Evolutionary conservation across 2,329 filamentous ascomycete species (phyloP).

Genomic region (Fusarium sp.): DNA sequence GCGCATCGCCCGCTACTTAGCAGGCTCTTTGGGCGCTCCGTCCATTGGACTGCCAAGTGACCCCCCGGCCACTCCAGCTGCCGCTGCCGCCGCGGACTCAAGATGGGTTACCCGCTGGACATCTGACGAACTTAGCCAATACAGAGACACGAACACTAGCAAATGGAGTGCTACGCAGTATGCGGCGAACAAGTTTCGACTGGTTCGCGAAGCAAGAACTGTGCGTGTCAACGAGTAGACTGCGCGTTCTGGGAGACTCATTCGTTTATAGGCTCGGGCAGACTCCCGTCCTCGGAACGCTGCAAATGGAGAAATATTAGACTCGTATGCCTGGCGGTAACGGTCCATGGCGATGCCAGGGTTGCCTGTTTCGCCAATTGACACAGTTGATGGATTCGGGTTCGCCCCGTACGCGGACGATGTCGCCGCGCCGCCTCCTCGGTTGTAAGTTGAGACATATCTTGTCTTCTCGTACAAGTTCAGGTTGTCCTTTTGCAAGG

Average conservation of each 20-base stretch:
- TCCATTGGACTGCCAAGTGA: conserved; percentile 48
- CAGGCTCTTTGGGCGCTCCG: conserved; percentile 45
- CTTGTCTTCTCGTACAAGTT: conserved; percentile 97
- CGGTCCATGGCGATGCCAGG: conserved; percentile 81
- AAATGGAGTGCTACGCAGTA: conserved; percentile 93
- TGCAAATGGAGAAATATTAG: conserved; percentile 94
- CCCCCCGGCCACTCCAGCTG: conserved; percentile 59
- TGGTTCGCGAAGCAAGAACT: conserved; percentile 89
- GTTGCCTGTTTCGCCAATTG: conserved; percentile 66
- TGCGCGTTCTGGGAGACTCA: conserved; percentile 90
- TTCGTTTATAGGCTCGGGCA: conserved; percentile 88
- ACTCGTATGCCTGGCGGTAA: conserved; percentile 93
- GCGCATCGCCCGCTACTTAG: conserved; percentile 41
- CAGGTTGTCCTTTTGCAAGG: conserved; percentile 95
- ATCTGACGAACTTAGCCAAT: conserved; percentile 81
- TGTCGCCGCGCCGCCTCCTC: conserved; percentile 71
- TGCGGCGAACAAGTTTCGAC: conserved; percentile 91
- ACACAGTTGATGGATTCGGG: conserved; percentile 80
- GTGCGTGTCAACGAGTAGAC: conserved; percentile 93
- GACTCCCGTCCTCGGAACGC: conserved; percentile 96
- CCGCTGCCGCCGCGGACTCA: conserved; percentile 61
- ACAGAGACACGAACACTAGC: conserved; percentile 87
- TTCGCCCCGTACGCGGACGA: conserved; percentile 76
- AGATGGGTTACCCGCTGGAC: conserved; percentile 73
- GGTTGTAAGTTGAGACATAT: conserved; percentile 94